A percentile compares a stretch with the other conserved stretches of the same genome.
Evolutionary conservation across 768 basidiomycete species (phyloP).

Genomic region (Leccinum pellstonianum): DNA sequence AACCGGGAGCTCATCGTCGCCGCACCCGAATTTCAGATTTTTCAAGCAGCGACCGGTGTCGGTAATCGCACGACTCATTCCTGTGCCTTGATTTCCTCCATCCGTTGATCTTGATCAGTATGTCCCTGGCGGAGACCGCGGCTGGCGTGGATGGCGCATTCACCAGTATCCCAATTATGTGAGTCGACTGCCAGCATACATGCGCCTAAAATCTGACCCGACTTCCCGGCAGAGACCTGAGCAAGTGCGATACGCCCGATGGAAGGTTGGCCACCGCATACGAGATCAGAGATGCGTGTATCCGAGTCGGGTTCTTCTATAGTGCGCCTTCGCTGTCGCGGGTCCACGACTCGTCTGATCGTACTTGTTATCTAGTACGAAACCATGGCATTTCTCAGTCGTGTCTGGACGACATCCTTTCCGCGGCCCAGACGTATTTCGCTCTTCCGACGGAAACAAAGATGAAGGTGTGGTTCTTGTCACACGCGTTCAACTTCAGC

Average conservation of each 20-base stretch:
- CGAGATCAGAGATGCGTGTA: constrained; percentile 70
- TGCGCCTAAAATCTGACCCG: not conserved
- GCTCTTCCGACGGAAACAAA: constrained; percentile 59
- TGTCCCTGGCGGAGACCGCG: constrained; percentile 25
- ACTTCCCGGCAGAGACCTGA: constrained; percentile 19
- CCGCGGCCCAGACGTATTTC: constrained; percentile 63
- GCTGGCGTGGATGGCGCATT: constrained; percentile 20
- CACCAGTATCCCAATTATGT: constrained; percentile 28
- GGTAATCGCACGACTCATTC: not conserved
- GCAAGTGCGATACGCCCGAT: constrained; percentile 20
- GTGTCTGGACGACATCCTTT: constrained; percentile 44
- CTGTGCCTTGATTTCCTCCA: not conserved
- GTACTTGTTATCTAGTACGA: constrained; percentile 47
- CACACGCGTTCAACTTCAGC: not conserved
- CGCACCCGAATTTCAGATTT: not conserved
- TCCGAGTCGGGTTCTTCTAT: constrained; percentile 85
- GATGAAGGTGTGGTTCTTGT: constrained; percentile 49
- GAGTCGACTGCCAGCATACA: constrained; percentile 4
- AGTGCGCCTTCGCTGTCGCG: constrained; percentile 37
- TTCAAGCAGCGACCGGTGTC: not conserved
- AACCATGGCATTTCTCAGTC: constrained; percentile 72
- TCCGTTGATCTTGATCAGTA: constrained; percentile 1
- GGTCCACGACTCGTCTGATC: not conserved
- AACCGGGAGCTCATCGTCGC: not conserved
- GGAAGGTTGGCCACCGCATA: constrained; percentile 48